These are phyloP conservation scores for Byssochlamys sp. DNA, from an alignment of 2,329 filamentous ascomycete species.

Conservation along the genomic window DNA sequence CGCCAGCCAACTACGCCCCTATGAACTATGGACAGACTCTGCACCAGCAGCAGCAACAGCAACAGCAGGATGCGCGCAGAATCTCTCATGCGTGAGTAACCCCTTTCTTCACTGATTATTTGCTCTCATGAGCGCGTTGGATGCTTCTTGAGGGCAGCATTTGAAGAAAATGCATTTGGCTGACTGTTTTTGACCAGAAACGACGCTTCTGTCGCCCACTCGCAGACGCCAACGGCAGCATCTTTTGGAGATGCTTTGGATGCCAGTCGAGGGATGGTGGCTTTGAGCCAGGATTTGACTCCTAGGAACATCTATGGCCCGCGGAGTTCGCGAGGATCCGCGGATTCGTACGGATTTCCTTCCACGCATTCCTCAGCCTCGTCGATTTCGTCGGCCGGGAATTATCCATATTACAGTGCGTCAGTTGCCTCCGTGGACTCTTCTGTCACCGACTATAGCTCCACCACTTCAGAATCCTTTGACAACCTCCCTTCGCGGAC, in stretches of 20 bases:
- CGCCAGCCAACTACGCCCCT: slow-evolving; percentile 64
- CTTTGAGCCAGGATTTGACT: slow-evolving; percentile 84
- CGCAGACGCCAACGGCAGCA: slow-evolving; percentile 48
- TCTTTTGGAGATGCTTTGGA: slow-evolving; percentile 84
- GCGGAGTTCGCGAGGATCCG: slow-evolving; percentile 57
- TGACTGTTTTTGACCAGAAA: slow-evolving; percentile 14
- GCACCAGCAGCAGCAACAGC: slow-evolving; percentile 38
- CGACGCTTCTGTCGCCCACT: slow-evolving; percentile 26
- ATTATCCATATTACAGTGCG: slow-evolving; percentile 76
- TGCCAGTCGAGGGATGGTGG: slow-evolving; percentile 86
- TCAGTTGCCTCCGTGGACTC: slow-evolving; percentile 61
- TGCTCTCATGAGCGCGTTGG: not conserved
- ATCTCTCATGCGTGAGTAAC: slow-evolving; percentile 75
- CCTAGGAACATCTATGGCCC: slow-evolving; percentile 80
- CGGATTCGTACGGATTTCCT: slow-evolving; percentile 86
- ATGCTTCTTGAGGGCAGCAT: not conserved
- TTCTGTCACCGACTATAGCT: slow-evolving; percentile 86
- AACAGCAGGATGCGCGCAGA: slow-evolving; percentile 51
- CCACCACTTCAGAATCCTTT: slow-evolving; percentile 71
- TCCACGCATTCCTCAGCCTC: slow-evolving; percentile 83
- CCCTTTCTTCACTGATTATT: not conserved
- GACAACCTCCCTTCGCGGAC: slow-evolving; percentile 71
- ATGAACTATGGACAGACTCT: slow-evolving; percentile 64
- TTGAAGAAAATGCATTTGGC: slow-evolving; percentile 1
- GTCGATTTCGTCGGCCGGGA: slow-evolving; percentile 74